These are phyloP conservation scores for Penicillium sp. DNA, from an alignment of 2,329 filamentous ascomycete species.

Conservation along the genomic window DNA sequence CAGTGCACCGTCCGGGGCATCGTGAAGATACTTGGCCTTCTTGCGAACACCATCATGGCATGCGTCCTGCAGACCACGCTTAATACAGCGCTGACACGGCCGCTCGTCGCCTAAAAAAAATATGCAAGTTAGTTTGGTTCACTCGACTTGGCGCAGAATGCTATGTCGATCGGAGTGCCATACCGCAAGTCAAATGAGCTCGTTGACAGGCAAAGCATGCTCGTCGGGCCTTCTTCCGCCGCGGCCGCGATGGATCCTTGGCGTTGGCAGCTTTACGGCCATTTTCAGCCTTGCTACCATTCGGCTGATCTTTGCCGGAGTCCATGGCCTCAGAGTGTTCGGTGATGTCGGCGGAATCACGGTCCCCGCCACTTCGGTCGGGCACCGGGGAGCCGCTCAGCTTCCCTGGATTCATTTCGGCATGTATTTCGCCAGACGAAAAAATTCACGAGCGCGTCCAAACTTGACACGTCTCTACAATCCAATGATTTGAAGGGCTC, in stretches of 20 bases:
- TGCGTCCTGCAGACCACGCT: constrained; percentile 82
- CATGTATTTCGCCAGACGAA: constrained; percentile 22
- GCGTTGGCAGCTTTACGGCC: constrained; percentile 62
- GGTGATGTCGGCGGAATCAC: constrained; percentile 37
- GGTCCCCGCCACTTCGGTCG: constrained; percentile 39
- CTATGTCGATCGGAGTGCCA: constrained; percentile 50
- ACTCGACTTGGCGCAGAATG: not conserved
- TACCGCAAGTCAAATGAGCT: constrained; percentile 97
- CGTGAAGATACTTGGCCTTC: constrained; percentile 98
- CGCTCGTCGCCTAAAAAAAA: constrained; percentile 75
- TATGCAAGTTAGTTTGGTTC: constrained; percentile 1
- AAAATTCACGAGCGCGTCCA: constrained; percentile 2
- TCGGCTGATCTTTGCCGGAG: constrained; percentile 46
- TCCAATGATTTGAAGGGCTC: constrained; percentile 2
- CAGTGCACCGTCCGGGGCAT: constrained; percentile 85
- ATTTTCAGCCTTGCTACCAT: constrained; percentile 59
- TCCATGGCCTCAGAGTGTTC: constrained; percentile 38
- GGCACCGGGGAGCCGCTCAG: constrained; percentile 38
- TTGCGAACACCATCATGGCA: constrained; percentile 97
- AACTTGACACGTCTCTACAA: not conserved
- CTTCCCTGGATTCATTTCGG: constrained; percentile 32
- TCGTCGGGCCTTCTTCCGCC: constrained; percentile 91
- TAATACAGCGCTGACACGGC: constrained; percentile 90
- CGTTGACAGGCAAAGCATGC: constrained; percentile 96
- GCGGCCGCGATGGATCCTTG: constrained; percentile 85